A percentile compares a stretch with the other conserved stretches of the same genome.
Evolutionary conservation across 2,329 filamentous ascomycete genomes (phyloP).

Genomic region (Colletotrichum liaoningense): DNA sequence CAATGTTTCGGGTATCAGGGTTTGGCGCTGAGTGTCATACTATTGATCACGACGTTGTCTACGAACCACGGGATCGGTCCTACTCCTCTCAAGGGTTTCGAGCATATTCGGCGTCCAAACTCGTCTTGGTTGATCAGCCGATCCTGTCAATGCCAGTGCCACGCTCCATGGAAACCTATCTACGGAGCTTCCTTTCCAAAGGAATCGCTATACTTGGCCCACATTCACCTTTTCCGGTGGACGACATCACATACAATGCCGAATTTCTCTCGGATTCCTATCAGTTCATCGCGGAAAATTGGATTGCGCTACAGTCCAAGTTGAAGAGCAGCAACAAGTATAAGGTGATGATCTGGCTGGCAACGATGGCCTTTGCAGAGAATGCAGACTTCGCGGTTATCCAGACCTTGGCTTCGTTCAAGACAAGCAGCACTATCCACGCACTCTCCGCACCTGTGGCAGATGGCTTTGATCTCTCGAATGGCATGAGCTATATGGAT

Average conservation of each 20-base stretch:
- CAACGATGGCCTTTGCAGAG: conserved; percentile 36
- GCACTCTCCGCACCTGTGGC: background rate
- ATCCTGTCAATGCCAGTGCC: background rate
- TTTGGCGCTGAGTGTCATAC: conserved; percentile 43
- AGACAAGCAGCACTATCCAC: background rate
- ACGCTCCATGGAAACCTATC: conserved; percentile 36
- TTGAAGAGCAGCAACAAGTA: background rate
- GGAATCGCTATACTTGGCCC: background rate
- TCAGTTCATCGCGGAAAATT: background rate
- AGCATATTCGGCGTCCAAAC: background rate
- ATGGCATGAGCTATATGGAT: background rate
- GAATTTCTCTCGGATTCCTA: background rate
- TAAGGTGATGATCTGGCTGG: conserved; percentile 37
- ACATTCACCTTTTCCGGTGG: background rate
- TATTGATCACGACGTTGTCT: conserved; percentile 8
- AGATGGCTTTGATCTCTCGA: background rate
- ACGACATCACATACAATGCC: conserved; percentile 2
- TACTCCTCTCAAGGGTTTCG: background rate
- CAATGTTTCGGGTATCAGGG: conserved; percentile 41
- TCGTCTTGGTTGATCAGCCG: background rate
- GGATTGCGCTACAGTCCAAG: background rate
- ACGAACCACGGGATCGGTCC: background rate
- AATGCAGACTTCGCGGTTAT: conserved; percentile 19
- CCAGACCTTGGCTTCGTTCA: conserved; percentile 27
- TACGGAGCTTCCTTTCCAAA: background rate